Evolutionary conservation across 495 filamentous ascomycete genomes (phyloP).

Genomic region (Melanomma pulvis-pyrius): DNA sequence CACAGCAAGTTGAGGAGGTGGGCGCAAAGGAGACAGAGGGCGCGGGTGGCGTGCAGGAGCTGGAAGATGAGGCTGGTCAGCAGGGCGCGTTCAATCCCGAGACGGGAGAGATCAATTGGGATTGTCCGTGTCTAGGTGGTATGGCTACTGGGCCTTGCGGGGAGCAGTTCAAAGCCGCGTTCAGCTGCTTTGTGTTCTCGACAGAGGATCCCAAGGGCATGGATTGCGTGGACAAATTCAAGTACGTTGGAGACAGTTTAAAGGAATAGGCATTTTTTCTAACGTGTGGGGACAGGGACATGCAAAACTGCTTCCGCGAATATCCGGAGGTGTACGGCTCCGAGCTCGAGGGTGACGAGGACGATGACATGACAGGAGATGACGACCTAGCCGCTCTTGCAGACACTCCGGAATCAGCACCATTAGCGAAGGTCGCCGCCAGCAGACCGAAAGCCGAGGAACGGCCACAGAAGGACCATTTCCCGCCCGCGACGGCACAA

Average conservation of each 20-base stretch:
- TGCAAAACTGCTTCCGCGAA: constrained; percentile 95
- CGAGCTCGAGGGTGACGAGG: constrained; percentile 90
- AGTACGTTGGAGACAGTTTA: constrained; percentile 58
- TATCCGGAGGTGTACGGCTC: constrained; percentile 90
- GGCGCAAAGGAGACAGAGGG: constrained; percentile 17
- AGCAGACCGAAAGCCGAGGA: background rate
- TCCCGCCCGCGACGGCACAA: constrained; percentile 39
- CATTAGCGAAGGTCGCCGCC: background rate
- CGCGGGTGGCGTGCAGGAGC: constrained; percentile 50
- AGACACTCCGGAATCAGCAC: background rate
- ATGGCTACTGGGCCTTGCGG: constrained; percentile 98
- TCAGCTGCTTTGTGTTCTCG: constrained; percentile 96
- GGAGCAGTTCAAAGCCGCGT: constrained; percentile 89
- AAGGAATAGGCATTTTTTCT: background rate
- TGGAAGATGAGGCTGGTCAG: constrained; percentile 78
- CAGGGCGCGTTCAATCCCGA: constrained; percentile 96
- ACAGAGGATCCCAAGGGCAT: constrained; percentile 97
- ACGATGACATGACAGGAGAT: constrained; percentile 48
- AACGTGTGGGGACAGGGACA: constrained; percentile 61
- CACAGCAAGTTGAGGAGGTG: background rate
- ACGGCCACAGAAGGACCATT: constrained; percentile 7
- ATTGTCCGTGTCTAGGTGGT: constrained; percentile 94
- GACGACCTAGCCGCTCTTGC: background rate
- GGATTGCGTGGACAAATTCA: constrained; percentile 98
- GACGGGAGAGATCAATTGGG: constrained; percentile 99